Evolutionary conservation across 2,329 filamentous ascomycete genomes (phyloP), one percentile per base, ranked within the genome.

Genomic region (Periconia sp.): DNA sequence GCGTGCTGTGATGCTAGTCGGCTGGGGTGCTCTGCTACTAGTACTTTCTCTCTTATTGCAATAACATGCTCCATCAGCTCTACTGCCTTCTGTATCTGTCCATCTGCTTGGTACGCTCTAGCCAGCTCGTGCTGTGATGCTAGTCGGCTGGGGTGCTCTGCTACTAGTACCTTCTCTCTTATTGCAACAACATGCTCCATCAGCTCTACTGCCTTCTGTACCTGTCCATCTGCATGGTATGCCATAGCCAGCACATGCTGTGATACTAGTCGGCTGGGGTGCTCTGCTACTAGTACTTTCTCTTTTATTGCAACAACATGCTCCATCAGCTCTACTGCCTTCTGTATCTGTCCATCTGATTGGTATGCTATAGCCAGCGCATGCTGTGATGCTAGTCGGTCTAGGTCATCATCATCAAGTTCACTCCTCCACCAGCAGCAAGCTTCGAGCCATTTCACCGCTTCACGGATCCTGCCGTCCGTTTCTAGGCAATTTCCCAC

Each of bases 401-500:
- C 33, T 2, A 29, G 19, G 21, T 46, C 22, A 4, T 46, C 38
- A 5, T 40, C 13, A 5, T 19, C 30, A 4, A 39, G 21, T 22
- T 26, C 15, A 41, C 24, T 34, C 18, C 42, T 46, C n/a, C 18
- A 15, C 24, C 34, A 2, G 17, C 23, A 47, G 12, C 18, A 47
- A 23, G 47, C 40, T 16, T 50, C 36, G 10, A 50, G 43, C 39
- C 47, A 47, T 18, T 26, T 37, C 13, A 50, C 47, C 38, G 46
- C 43, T 40, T 50, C 43, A 16, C n/a, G 22, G 18, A 46, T 43
- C 33, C 46, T 50, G 19, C 36, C 40, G 17, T 44, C 40, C 3
- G 38, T 32, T 12, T 12, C 19, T n/a, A 51, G 33, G 19, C 48
- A 48, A 39, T 35, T 36, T 40, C 37, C 48, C 15, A 52, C 34